phyloP scores from a whole-genome alignment of 2,329 filamentous ascomycete species.

The Aspergillus neoniger region DNA sequence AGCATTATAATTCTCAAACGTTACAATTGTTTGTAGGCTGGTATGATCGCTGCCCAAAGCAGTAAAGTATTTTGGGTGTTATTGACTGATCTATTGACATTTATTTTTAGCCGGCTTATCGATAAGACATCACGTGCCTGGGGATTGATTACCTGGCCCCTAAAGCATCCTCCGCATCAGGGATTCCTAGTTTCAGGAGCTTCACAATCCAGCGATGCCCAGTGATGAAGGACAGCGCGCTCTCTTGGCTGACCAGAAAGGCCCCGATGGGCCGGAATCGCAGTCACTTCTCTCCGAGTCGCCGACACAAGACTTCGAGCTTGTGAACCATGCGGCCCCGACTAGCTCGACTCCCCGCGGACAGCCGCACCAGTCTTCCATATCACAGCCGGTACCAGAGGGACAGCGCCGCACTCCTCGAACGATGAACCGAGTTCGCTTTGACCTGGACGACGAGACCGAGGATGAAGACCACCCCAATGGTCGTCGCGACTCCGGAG shows the following conservation, averaged over 20 bases:
- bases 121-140: slow-evolving; percentile 26
- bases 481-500: slow-evolving; percentile 33
- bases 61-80: not conserved
- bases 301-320: slow-evolving; percentile 31
- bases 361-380: slow-evolving; percentile 43
- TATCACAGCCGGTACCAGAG: slow-evolving; percentile 41
- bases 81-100: slow-evolving; percentile 5
- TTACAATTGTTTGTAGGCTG: too few species aligned
- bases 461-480: slow-evolving; percentile 35
- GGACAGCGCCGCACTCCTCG: slow-evolving; percentile 54
- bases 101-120: slow-evolving; percentile 21
- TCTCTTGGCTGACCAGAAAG: slow-evolving; percentile 35
- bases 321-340: slow-evolving; percentile 27
- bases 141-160: slow-evolving; percentile 26
- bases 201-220: slow-evolving; percentile 42
- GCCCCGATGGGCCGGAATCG: slow-evolving; percentile 33
- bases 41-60: not conserved
- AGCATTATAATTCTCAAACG: not conserved
- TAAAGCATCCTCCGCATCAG: slow-evolving; percentile 22
- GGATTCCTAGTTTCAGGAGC: slow-evolving; percentile 21
- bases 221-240: slow-evolving; percentile 40
- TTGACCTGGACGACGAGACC: slow-evolving; percentile 55
- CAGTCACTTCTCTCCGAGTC: slow-evolving; percentile 36
- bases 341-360: slow-evolving; percentile 24
- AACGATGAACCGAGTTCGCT: slow-evolving; percentile 73